Evolutionary conservation across 768 basidiomycete species (phyloP).

Genomic region (Lyophyllum semitale): DNA sequence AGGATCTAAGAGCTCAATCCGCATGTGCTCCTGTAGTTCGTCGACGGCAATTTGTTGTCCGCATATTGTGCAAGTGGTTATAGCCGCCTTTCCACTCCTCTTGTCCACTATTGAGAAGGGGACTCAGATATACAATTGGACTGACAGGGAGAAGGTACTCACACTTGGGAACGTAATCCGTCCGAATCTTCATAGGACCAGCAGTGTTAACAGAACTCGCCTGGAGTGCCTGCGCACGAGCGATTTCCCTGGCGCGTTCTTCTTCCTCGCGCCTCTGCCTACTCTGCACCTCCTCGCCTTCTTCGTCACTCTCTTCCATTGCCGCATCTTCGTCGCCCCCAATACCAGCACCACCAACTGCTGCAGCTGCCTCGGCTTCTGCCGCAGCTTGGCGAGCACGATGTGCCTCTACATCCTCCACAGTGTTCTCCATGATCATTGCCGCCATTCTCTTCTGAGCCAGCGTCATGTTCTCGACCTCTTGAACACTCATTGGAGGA

Average conservation of each 20-base stretch:
- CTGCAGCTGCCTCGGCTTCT: constrained; percentile 81
- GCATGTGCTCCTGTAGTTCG: constrained; percentile 96
- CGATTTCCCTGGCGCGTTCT: constrained; percentile 68
- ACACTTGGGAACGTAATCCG: constrained; percentile 95
- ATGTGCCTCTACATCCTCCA: constrained; percentile 82
- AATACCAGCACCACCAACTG: constrained; percentile 66
- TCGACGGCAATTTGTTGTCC: constrained; percentile 96
- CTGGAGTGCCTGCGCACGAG: constrained; percentile 79
- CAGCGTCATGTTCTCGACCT: constrained; percentile 94
- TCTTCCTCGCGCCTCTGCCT: constrained; percentile 70
- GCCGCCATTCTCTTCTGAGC: constrained; percentile 98
- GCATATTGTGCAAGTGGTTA: constrained; percentile 91
- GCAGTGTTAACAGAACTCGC: constrained; percentile 71
- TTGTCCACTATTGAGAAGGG: constrained; percentile 54
- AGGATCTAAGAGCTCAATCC: constrained; percentile 96
- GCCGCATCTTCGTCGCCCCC: constrained; percentile 58
- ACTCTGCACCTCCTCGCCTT: constrained; percentile 61
- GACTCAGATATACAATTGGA: constrained; percentile 1
- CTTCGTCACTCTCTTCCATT: constrained; percentile 89
- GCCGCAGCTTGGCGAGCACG: constrained; percentile 82
- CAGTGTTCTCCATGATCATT: constrained; percentile 96
- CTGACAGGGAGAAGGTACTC: constrained; percentile 31
- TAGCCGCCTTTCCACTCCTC: constrained; percentile 64
- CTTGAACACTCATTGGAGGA: constrained; percentile 93
- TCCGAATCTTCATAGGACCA: constrained; percentile 91